A percentile compares a stretch with the other conserved stretches of the same genome.
Evolutionary conservation across 257 asterid species (phyloP).

Genomic region (Solanum sitiens): DNA sequence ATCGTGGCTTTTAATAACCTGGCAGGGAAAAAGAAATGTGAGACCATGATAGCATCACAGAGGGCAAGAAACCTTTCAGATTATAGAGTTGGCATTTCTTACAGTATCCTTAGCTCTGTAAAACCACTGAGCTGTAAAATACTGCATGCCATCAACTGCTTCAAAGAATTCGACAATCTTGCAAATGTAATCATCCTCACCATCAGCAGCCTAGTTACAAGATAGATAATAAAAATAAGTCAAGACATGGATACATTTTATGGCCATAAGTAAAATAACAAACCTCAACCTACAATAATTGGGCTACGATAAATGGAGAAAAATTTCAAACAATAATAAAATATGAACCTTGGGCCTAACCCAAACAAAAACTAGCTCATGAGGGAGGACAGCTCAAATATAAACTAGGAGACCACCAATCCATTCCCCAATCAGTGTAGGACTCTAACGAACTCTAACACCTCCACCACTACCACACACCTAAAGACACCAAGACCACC

Average conservation of each 20-base stretch:
- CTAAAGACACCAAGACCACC: neutral
- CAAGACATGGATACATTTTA: neutral
- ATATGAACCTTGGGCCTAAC: neutral
- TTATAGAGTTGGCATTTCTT: neutral
- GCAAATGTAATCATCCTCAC: conserved; percentile 13
- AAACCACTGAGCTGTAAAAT: conserved; percentile 27
- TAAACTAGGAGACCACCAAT: neutral
- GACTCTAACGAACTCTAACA: neutral
- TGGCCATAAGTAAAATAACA: neutral
- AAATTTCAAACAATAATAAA: neutral
- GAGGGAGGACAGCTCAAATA: neutral
- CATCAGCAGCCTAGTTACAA: conserved; percentile 16
- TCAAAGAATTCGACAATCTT: conserved; percentile 31
- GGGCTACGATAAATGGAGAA: neutral
- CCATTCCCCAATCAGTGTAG: neutral
- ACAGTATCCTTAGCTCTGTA: conserved; percentile 37
- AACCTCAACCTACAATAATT: neutral
- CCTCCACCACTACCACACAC: neutral
- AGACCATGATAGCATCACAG: neutral
- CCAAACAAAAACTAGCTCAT: neutral
- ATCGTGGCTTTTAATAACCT: conserved; percentile 22
- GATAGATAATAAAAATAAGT: neutral
- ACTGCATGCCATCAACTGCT: conserved; percentile 1
- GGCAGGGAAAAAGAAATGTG: neutral
- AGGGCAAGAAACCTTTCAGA: neutral